phyloP scores from a whole-genome alignment of 1,284 basidiomycete species.

The Ganoderma lingzhi region DNA sequence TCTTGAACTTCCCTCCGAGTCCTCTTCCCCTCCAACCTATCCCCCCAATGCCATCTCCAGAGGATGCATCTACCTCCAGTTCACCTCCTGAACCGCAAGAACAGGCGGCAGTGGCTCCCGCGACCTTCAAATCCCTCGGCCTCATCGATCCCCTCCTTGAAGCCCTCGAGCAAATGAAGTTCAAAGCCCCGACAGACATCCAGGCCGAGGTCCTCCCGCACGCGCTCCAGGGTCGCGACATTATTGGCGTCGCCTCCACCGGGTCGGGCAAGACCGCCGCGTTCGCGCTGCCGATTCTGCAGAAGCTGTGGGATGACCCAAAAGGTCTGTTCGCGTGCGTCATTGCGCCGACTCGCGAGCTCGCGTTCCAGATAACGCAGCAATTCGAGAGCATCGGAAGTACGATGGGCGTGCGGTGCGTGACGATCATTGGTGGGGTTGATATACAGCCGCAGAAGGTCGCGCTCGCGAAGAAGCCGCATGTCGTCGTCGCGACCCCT shows the following conservation, averaged over 20 bases:
- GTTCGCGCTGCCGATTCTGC: slow-evolving; percentile 95
- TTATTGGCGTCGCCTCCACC: slow-evolving; percentile 97
- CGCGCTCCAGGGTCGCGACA: slow-evolving; percentile 91
- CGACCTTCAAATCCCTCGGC: slow-evolving; percentile 76
- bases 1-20: background rate
- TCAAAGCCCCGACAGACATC: slow-evolving; percentile 91
- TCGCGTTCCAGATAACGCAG: slow-evolving; percentile 98
- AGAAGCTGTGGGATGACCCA: slow-evolving; percentile 97
- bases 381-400: slow-evolving; percentile 95
- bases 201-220: slow-evolving; percentile 91
- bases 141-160: slow-evolving; percentile 91
- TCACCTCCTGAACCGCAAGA: slow-evolving; percentile 27
- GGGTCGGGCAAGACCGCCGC: slow-evolving; percentile 99
- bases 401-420: slow-evolving; percentile 92
- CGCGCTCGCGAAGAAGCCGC: slow-evolving; percentile 92
- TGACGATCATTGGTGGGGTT: slow-evolving; percentile 95
- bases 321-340: slow-evolving; percentile 94
- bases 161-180: slow-evolving; percentile 86
- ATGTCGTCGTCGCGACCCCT: slow-evolving; percentile 97
- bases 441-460: slow-evolving; percentile 95
- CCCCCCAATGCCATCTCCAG: slow-evolving; percentile 46
- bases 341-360: slow-evolving; percentile 94
- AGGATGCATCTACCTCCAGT: slow-evolving; percentile 68
- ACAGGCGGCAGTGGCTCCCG: slow-evolving; percentile 26
- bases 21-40: background rate